phyloP scores from a whole-genome alignment of 2,329 filamentous ascomycete genomes.

The Elsinoe batatas region DNA sequence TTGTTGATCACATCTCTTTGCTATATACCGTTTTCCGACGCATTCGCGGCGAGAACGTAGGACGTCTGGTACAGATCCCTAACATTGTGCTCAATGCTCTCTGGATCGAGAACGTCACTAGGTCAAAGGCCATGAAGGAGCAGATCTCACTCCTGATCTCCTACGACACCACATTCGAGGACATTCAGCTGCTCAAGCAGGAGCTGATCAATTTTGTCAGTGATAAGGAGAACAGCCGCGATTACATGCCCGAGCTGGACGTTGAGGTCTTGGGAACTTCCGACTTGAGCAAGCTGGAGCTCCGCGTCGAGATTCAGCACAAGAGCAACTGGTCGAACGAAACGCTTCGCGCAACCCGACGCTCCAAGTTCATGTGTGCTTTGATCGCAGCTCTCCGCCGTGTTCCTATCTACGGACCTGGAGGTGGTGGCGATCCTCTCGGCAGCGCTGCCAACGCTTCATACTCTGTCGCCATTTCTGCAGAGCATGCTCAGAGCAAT shows the following conservation, averaged over 20 bases:
- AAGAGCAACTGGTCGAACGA: slow-evolving; percentile 64
- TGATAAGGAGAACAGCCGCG: slow-evolving; percentile 73
- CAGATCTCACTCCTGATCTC: slow-evolving; percentile 68
- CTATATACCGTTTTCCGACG: slow-evolving; percentile 87
- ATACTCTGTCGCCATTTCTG: slow-evolving; percentile 68
- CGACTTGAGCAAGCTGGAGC: slow-evolving; percentile 76
- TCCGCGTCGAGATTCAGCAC: slow-evolving; percentile 77
- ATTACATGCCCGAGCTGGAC: slow-evolving; percentile 78
- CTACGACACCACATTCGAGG: slow-evolving; percentile 81
- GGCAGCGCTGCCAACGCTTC: slow-evolving; percentile 59
- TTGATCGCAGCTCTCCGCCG: slow-evolving; percentile 75
- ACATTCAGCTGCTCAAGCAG: slow-evolving; percentile 71
- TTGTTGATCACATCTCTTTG: slow-evolving; percentile 89
- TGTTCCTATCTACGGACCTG: slow-evolving; percentile 76
- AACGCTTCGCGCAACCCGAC: slow-evolving; percentile 63
- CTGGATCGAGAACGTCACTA: slow-evolving; percentile 92
- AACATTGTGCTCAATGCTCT: slow-evolving; percentile 85
- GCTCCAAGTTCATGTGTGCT: slow-evolving; percentile 96
- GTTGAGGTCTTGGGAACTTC: slow-evolving; percentile 70
- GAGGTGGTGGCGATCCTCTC: slow-evolving; percentile 56
- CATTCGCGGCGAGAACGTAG: slow-evolving; percentile 67
- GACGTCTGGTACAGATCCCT: slow-evolving; percentile 55
- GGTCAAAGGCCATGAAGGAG: slow-evolving; percentile 87
- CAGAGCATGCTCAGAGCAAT: slow-evolving; percentile 55
- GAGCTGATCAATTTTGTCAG: slow-evolving; percentile 83